Percentiles rank a stretch among this genome's conserved stretches.
These are phyloP conservation scores for Gyromitra esculenta DNA, from an alignment of 2,329 filamentous ascomycete genomes.

Conservation along the genomic window DNA sequence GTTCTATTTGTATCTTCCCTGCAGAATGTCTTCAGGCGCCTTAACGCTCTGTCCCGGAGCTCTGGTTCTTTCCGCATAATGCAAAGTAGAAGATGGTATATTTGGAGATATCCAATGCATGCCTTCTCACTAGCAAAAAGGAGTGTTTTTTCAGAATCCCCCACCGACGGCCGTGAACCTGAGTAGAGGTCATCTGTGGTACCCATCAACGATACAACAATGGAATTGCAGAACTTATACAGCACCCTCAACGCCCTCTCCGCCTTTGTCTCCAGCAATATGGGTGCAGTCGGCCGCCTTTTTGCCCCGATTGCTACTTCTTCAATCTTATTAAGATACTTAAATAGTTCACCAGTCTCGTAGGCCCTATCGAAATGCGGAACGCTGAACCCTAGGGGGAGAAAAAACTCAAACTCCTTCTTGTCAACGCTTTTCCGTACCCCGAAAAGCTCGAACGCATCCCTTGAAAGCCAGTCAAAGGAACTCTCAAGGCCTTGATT, in stretches of 20 bases:
- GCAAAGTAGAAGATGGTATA: conserved; percentile 45
- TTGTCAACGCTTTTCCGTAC: conserved; percentile 39
- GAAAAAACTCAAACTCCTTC: conserved; percentile 28
- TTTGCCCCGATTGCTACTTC: background rate
- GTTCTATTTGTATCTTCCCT: conserved; percentile 13
- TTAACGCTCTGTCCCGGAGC: conserved; percentile 23
- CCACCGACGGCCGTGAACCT: background rate
- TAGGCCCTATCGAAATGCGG: conserved; percentile 40
- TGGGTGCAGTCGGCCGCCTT: background rate
- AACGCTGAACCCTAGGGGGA: conserved; percentile 35
- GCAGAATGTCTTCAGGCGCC: conserved; percentile 30
- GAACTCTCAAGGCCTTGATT: conserved; percentile 21
- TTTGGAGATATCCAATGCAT: conserved; percentile 48
- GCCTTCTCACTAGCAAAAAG: conserved; percentile 46
- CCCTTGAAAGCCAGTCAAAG: conserved; percentile 45
- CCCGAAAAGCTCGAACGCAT: conserved; percentile 37
- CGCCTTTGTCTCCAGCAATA: conserved; percentile 5
- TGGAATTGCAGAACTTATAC: conserved; percentile 45
- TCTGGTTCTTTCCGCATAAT: conserved; percentile 36
- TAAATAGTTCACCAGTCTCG: conserved; percentile 24
- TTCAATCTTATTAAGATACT: conserved; percentile 32
- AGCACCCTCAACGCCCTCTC: conserved; percentile 34
- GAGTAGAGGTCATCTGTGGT: conserved; percentile 37
- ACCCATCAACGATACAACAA: conserved; percentile 45
- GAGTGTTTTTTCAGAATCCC: conserved; percentile 12